A percentile compares a stretch with the other conserved stretches of the same genome.
Evolutionary conservation across 306 rosid genomes (phyloP).

Genomic region (Spatholobus suberectus): DNA sequence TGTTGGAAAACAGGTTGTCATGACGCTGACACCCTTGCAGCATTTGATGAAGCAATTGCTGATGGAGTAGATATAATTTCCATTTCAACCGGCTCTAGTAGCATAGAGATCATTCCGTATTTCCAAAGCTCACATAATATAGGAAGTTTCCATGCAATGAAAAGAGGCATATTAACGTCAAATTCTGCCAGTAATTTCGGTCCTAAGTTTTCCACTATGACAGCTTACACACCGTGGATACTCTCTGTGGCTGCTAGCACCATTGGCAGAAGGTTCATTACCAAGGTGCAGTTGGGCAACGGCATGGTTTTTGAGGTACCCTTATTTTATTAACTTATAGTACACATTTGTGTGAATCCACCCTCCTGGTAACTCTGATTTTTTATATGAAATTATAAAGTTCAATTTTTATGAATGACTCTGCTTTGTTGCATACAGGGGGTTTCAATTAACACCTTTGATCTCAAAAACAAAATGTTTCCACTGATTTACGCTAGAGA

Average conservation of each 20-base stretch:
- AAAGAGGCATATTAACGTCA: constrained; percentile 54
- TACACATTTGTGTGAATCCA: too few species aligned
- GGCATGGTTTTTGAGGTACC: constrained; percentile 43
- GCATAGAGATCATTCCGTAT: not conserved
- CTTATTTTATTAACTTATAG: not conserved
- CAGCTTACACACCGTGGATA: constrained; percentile 54
- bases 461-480: constrained; percentile 36
- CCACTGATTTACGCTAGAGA: constrained; percentile 56
- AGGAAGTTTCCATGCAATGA: constrained; percentile 70
- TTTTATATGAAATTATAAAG: not conserved
- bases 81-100: constrained; percentile 32
- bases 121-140: constrained; percentile 39
- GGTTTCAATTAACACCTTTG: constrained; percentile 50
- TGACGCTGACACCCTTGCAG: constrained; percentile 35
- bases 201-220: constrained; percentile 6
- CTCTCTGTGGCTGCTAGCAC: constrained; percentile 68
- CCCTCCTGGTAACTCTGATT: too few species aligned
- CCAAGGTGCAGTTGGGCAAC: constrained; percentile 53
- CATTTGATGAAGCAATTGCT: constrained; percentile 58
- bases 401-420: not conserved
- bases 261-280: constrained; percentile 45
- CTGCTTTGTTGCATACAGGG: constrained; percentile 48
- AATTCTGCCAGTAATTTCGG: constrained; percentile 53
- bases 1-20: constrained; percentile 9
- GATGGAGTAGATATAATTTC: constrained; percentile 65